phyloP scores from a whole-genome alignment of 768 basidiomycete genomes.

The Mrakia gelida region DNA sequence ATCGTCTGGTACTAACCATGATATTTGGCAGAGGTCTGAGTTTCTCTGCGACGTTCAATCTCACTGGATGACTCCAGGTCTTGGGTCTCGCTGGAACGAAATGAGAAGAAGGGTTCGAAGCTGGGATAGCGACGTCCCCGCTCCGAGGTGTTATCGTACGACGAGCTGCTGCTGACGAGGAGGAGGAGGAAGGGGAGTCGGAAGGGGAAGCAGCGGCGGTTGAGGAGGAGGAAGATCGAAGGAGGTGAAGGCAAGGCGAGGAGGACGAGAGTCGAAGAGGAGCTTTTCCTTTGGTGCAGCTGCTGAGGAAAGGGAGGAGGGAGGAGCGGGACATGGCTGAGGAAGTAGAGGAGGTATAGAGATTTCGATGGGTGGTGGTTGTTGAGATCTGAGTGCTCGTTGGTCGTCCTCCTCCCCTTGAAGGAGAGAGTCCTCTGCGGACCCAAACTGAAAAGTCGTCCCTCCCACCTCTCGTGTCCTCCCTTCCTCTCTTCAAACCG shows the following conservation, averaged over 20 bases:
- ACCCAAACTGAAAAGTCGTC: too few relatives aligned
- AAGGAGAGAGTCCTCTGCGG: not conserved
- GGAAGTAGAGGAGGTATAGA: not conserved
- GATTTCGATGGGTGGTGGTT: not conserved
- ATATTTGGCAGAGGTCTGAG: not conserved
- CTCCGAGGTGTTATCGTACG: not conserved
- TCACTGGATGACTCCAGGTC: conserved; percentile 3
- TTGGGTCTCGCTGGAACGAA: conserved; percentile 2
- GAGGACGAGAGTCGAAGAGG: not conserved
- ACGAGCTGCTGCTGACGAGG: not conserved
- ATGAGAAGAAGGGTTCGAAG: not conserved
- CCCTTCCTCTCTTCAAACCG: not conserved
- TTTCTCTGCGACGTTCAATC: conserved; percentile 11
- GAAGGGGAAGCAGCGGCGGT: not conserved
- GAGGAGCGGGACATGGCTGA: not conserved
- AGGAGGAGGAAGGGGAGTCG: not conserved
- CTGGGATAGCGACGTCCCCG: not conserved
- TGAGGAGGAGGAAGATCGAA: not conserved
- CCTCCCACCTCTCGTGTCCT: not conserved
- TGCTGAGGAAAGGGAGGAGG: not conserved
- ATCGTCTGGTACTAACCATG: not conserved
- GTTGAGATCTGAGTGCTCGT: not conserved
- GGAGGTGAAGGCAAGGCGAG: not conserved
- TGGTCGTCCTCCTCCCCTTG: not conserved
- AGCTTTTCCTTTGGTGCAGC: not conserved